phyloP scores from a whole-genome alignment of 495 filamentous ascomycete species.

The Thermothielavioides terrestris region DNA sequence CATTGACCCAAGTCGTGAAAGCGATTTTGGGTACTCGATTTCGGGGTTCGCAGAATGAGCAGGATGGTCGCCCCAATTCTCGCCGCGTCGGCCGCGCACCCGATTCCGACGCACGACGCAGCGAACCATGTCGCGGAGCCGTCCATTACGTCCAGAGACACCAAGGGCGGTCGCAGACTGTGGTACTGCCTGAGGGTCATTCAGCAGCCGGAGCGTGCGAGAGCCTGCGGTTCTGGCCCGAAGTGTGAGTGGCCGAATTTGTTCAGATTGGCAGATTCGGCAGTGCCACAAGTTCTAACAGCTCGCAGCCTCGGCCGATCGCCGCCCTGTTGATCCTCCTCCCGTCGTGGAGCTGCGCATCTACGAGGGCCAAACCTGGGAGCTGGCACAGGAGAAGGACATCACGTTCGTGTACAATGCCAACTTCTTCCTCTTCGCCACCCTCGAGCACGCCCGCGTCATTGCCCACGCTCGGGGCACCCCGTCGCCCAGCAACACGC shows the following conservation, averaged over 20 bases:
- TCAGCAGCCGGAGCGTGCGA: conserved; percentile 90
- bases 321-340: conserved; percentile 92
- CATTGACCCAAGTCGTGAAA: background rate
- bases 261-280: too few species aligned
- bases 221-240: conserved; percentile 90
- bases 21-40: background rate
- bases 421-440: conserved; percentile 96
- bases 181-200: conserved; percentile 80
- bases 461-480: conserved; percentile 75
- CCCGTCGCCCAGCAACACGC: conserved; percentile 52
- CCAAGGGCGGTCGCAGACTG: conserved; percentile 69
- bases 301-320: conserved; percentile 78
- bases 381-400: conserved; percentile 56
- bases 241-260: conserved; percentile 58
- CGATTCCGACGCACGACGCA: conserved; percentile 19
- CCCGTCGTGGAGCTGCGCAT: conserved; percentile 92
- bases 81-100: conserved; percentile 20
- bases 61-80: conserved; percentile 26
- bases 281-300: conserved; percentile 15
- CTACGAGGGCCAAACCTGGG: conserved; percentile 60
- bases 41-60: background rate
- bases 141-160: conserved; percentile 44
- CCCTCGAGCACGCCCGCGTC: conserved; percentile 75
- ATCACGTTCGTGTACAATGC: conserved; percentile 91
- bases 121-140: conserved; percentile 7